A percentile compares a stretch with the other conserved stretches of the same genome.
Conservation (phyloP, 768 basidiomycete genomes). For the Kwoniella newhampshirensis region DNA sequence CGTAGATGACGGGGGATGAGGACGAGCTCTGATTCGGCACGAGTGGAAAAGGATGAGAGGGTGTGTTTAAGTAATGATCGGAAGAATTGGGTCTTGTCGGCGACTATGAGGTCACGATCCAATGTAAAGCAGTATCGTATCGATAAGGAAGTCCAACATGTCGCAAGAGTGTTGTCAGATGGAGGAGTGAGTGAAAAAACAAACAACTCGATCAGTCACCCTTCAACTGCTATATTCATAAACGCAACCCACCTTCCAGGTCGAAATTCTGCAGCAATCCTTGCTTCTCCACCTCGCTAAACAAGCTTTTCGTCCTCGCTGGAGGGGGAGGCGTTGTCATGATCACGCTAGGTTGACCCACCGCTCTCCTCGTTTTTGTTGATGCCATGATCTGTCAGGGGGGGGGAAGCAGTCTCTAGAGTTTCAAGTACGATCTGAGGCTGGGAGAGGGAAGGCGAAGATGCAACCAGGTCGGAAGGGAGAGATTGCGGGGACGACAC, state of each 20-base stretch:
- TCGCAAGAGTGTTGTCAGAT: too few species aligned
- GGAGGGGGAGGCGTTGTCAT: conserved; percentile 38
- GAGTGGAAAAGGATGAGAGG: conserved; percentile 44
- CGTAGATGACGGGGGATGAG: conserved; percentile 49
- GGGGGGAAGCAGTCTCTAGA: background rate
- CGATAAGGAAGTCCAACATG: too few species aligned
- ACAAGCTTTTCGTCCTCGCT: conserved; percentile 14
- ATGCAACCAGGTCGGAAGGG: too few species aligned
- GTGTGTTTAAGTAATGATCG: conserved; percentile 33
- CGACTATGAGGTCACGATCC: too few species aligned
- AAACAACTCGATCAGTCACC: background rate
- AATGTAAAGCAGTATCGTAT: too few species aligned
- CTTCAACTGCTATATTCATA: background rate
- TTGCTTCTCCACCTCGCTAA: conserved; percentile 41
- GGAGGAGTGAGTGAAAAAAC: too few species aligned
- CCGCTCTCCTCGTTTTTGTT: conserved; percentile 30
- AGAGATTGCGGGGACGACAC: too few species aligned
- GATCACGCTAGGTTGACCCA: conserved; percentile 4
- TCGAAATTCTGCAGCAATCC: conserved; percentile 52
- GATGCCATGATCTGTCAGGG: conserved; percentile 19
- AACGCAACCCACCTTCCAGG: conserved; percentile 47
- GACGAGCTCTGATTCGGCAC: conserved; percentile 51
- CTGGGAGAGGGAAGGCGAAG: too few species aligned
- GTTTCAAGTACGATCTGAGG: background rate
- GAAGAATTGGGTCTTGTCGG: conserved; percentile 44